Base-by-base conservation (phyloP, 1,284 basidiomycete genomes). In the Malassezia furfur region DNA sequence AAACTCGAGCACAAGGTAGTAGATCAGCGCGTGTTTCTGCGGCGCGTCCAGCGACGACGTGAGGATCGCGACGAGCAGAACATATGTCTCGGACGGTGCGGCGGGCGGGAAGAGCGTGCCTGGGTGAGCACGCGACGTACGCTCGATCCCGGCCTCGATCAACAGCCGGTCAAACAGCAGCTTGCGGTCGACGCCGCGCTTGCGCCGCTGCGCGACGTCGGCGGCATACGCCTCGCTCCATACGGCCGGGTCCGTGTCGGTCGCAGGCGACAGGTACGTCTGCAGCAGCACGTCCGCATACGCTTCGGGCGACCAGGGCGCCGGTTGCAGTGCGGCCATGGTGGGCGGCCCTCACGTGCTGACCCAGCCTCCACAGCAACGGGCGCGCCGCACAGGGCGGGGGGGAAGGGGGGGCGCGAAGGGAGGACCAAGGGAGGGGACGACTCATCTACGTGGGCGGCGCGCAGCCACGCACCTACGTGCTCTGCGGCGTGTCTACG, bases 121-220 rank as follows among this genome's bases (percentile, higher is more conserved):
- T 49, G 40, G 2, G 46, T 38, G 6, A 53, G 48, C 30, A 11
- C 4, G 5, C 10, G 8, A 48, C 40, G 32, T 47, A 35, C 39
- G 21, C 1, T 41, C 15, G 15, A 57, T 28, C 15, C 45, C 45
- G 14, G 50, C 55, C 12, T 48, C 50, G 19, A 19, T 14, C 14
- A 57, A 32, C 31, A 52, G 25, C n/a, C 50, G 55, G 31, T 57
- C 55, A 19, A 30, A 34, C 28, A 57, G 30, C 5, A 57, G 55
- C 8, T 19, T 25, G 19, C 17, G 34, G 17, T 40, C 38, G 7
- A 31, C 22, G 28, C 36, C 50, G 38, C 5, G 6, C 17, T 25
- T 14, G 11, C 55, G 55, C 21, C 55, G 55, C 36, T 52, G 15
- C 17, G 7, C 8, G 14, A 52, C 55, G 15, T 37, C 50, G 3